Evolutionary conservation across 345 rosid genomes (phyloP), one percentile per base, ranked within the genome.

Genomic region (Fremontodendron californicum): DNA sequence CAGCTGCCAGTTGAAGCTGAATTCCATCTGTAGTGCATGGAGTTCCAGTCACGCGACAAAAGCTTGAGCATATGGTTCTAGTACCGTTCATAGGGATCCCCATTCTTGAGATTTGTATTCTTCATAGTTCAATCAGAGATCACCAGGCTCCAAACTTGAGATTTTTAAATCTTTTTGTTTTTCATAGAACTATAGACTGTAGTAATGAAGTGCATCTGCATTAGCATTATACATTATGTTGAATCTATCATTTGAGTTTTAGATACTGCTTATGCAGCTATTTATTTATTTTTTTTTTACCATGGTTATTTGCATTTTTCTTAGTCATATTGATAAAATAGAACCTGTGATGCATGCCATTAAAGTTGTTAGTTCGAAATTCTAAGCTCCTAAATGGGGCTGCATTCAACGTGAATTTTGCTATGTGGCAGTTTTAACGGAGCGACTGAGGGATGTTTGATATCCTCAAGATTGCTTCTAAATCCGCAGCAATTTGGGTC

Each of bases 1-100:
- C 90, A 0, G 79, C 87, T 64, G 80, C 76, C 21, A 39, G 65
- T 58, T 85, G 86, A 77, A 84, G 89, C 86, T 82, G 52, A 82
- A 54, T 54, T 5, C 19, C 71, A 42, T n/a, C 71, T 39, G 35
- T 33, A 33, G n/a, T n/a, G n/a, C n/a, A n/a, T n/a, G 31, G 62
- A 25, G 62, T 57, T 55, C 31, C 15, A 23, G 12, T n/a, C n/a
- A 5, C 19, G 29, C 15, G n/a, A 62, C 66, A 12, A 31, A 62
- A 62, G 46, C 3, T 11, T 21, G 9, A 5, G 12, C 42, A 7
- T 6, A 33, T 33, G 16, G 29, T 70, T 5, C 12, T 39, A n/a
- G 62, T 31, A 5, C 18, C 3, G n/a, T 33, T 0, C 0, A 6
- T 2, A 6, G n/a, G 19, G 39, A 45, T 5, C 9, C 21, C 2